Percentiles rank a stretch among this genome's conserved stretches.
Conservation (phyloP, 192 early-diverging fungal genomes). For the Chytriomyces confervae region DNA sequence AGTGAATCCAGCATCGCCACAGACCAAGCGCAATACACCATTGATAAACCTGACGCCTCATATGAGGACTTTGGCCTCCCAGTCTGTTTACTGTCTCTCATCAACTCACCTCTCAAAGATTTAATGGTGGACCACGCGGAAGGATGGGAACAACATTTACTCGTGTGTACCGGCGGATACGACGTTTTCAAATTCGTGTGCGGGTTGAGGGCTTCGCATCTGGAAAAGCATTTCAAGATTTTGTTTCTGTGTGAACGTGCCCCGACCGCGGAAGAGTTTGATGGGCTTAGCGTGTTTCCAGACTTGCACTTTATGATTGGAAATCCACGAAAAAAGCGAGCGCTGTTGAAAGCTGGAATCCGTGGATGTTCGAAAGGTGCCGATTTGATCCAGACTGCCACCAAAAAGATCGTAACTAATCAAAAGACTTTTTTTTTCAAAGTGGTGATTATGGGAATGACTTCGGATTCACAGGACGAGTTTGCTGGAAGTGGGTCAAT, state of each 20-base stretch:
- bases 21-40: not conserved
- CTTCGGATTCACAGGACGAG: not conserved
- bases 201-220: constrained; percentile 41
- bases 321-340: constrained; percentile 40
- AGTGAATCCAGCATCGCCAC: too few relatives aligned
- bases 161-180: constrained; percentile 45
- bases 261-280: constrained; percentile 45
- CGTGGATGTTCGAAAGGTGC: constrained; percentile 32
- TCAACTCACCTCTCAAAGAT: not conserved
- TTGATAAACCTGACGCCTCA: constrained; percentile 10
- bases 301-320: constrained; percentile 49
- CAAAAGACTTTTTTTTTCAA: not conserved
- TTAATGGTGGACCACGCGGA: constrained; percentile 14
- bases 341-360: constrained; percentile 42
- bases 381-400: not conserved
- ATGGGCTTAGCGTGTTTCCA: constrained; percentile 42
- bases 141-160: constrained; percentile 36
- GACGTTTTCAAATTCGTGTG: constrained; percentile 54
- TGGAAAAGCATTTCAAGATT: constrained; percentile 42
- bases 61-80: constrained; percentile 26
- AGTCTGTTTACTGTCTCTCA: not conserved
- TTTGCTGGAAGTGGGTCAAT: constrained; percentile 27
- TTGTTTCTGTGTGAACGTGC: constrained; percentile 37
- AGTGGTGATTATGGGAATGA: constrained; percentile 26
- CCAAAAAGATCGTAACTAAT: not conserved